phyloP scores from a whole-genome alignment of 1,139 yeast species.

The Debaryomyces udenii region DNA sequence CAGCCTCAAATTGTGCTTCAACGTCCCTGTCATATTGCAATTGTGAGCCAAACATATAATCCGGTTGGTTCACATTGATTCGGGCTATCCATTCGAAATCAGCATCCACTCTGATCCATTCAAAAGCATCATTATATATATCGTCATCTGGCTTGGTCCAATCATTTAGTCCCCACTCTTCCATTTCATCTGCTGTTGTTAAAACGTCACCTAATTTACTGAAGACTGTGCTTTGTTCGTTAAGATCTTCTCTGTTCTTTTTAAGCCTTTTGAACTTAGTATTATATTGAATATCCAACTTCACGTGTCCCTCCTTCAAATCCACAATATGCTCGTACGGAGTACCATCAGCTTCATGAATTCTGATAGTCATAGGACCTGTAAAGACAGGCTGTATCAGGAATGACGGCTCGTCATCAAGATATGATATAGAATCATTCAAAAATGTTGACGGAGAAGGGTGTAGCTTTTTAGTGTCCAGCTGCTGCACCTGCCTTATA shows the following conservation, averaged over 20 bases:
- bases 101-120: constrained; percentile 96
- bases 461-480: constrained; percentile 47
- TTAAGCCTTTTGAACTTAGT: constrained; percentile 82
- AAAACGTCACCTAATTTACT: constrained; percentile 82
- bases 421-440: constrained; percentile 47
- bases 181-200: constrained; percentile 58
- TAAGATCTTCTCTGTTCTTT: constrained; percentile 47
- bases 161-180: constrained; percentile 74
- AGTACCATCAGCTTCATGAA: constrained; percentile 99
- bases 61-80: constrained; percentile 83
- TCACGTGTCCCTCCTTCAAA: constrained; percentile 80
- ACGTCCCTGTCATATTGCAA: constrained; percentile 94
- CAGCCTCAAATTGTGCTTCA: constrained; percentile 90
- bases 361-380: constrained; percentile 96
- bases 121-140: constrained; percentile 80
- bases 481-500: constrained; percentile 83
- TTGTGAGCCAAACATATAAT: constrained; percentile 93
- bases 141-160: constrained; percentile 71
- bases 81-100: constrained; percentile 97
- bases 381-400: constrained; percentile 59
- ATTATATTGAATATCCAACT: constrained; percentile 91
- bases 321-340: constrained; percentile 98
- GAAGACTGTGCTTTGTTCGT: constrained; percentile 44
- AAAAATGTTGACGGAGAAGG: constrained; percentile 45
- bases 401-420: constrained; percentile 42